phyloP scores from a whole-genome alignment of 352 stramenopile species.

The Globisporangium acanthophoron region DNA sequence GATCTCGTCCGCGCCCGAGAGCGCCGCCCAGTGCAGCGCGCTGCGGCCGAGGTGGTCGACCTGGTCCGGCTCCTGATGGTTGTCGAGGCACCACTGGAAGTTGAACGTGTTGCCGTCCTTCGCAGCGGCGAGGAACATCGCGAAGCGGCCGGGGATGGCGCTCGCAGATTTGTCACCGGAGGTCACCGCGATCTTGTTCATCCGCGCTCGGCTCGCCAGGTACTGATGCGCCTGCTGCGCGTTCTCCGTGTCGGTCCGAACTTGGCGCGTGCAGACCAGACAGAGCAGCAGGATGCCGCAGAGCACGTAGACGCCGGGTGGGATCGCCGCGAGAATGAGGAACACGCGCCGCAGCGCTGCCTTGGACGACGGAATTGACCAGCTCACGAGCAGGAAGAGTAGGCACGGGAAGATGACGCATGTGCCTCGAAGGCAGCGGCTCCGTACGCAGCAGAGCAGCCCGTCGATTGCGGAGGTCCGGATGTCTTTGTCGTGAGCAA shows the following conservation, averaged over 20 bases:
- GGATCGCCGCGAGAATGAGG: slow-evolving; percentile 41
- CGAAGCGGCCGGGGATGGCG: slow-evolving; percentile 43
- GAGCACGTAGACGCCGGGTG: slow-evolving; percentile 32
- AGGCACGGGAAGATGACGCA: slow-evolving; percentile 53
- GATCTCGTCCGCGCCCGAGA: slow-evolving; percentile 54
- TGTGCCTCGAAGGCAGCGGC: slow-evolving; percentile 41
- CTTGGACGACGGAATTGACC: slow-evolving; percentile 25
- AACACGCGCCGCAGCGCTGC: slow-evolving; percentile 22
- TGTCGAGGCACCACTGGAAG: slow-evolving; percentile 51
- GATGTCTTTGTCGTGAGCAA: slow-evolving; percentile 19
- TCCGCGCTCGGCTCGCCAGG: slow-evolving; percentile 25
- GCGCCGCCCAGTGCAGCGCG: slow-evolving; percentile 60
- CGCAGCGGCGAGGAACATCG: slow-evolving; percentile 58
- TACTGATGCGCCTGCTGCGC: slow-evolving; percentile 56
- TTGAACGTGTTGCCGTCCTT: slow-evolving; percentile 37
- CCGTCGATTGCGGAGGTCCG: slow-evolving; percentile 32
- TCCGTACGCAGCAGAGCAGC: slow-evolving; percentile 62
- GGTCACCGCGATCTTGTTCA: slow-evolving; percentile 54
- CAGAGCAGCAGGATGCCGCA: slow-evolving; percentile 26
- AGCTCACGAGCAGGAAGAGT: slow-evolving; percentile 48
- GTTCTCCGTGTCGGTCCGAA: slow-evolving; percentile 47
- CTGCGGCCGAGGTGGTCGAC: slow-evolving; percentile 54
- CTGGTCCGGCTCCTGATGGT: slow-evolving; percentile 56
- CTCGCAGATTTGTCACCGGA: slow-evolving; percentile 20
- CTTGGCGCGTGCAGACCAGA: slow-evolving; percentile 49